Conservation (phyloP, 106 monocot species). For the Vanilla planifolia region DNA sequence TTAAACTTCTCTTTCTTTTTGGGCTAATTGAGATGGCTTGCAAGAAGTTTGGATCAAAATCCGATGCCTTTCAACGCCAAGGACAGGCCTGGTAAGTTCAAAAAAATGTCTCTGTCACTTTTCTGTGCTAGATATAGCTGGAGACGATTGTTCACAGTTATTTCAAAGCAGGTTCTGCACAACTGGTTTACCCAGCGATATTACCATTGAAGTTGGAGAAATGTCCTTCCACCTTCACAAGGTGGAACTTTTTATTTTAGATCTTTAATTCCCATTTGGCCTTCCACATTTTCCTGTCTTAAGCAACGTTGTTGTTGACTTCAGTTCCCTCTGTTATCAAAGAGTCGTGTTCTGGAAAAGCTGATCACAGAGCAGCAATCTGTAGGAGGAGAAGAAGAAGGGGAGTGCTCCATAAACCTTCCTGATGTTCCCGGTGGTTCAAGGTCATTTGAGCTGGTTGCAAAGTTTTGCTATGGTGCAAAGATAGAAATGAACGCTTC, state of each 20-base stretch:
- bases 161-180: slow-evolving; percentile 47
- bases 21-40: slow-evolving; percentile 21
- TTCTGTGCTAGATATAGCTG: not conserved
- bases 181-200: slow-evolving; percentile 59
- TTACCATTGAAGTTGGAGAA: slow-evolving; percentile 47
- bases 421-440: slow-evolving; percentile 24
- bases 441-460: slow-evolving; percentile 24
- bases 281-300: not conserved
- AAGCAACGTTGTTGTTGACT: not conserved
- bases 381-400: slow-evolving; percentile 17
- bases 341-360: slow-evolving; percentile 25
- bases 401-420: slow-evolving; percentile 15
- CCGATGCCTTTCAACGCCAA: slow-evolving; percentile 26
- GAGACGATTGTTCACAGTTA: not conserved
- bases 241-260: slow-evolving; percentile 32
- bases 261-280: too few relatives aligned
- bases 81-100: slow-evolving; percentile 50
- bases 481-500: slow-evolving; percentile 26
- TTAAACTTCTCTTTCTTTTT: not conserved
- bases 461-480: slow-evolving; percentile 32
- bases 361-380: slow-evolving; percentile 17
- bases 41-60: slow-evolving; percentile 37
- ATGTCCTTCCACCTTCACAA: slow-evolving; percentile 70
- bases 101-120: not conserved
- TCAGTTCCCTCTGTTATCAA: slow-evolving; percentile 34